Evolutionary conservation across 805 yeast species (phyloP), one percentile per base, ranked within the genome.

Genomic region (Candida suzukii): DNA sequence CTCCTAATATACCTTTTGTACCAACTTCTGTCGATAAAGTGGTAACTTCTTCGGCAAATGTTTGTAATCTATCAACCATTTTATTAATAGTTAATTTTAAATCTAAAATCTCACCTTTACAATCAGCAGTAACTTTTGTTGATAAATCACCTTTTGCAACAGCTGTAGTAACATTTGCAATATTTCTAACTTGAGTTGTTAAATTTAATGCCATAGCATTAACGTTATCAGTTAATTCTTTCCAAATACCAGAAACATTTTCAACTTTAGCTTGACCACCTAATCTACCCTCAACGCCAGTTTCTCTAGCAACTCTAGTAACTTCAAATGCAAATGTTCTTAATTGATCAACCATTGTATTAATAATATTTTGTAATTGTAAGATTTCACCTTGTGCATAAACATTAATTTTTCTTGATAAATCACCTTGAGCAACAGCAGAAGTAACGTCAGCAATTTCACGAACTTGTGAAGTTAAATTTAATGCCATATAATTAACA

Each of bases 351-450:
- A 85, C 93, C 93, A 85, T 87, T 44, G 88, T 78, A 57, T 87
- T 87, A 53, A 86, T 86, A 9, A 95, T 87, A 67, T 83, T 83
- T 58, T 86, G 95, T 46, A 87, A 71, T 52, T 83, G 91, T 43
- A 84, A 67, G 47, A 86, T 87, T 63, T 86, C 95, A 37, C 95
- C 95, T 59, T 87, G 95, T 8, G 95, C 95, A 60, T 86, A 91
- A 13, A 87, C 95, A 58, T 84, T 84, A 56, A 87, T 86, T 55
- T 86, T 85, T 39, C 88, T 68, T 0, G 88, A 80, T 49, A 86
- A 66, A 59, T 86, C 95, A 53, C 95, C 95, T 45, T 78, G 73
- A 6, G 95, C 95, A 11, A 86, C 95, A 1, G 95, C 95, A 18
- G 90, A 70, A 6, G 95, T 87, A 28, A 86, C 95, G 52, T 85